Base-by-base conservation (phyloP, 177 flowering plant species). In the Tripterygium wilfordii region DNA sequence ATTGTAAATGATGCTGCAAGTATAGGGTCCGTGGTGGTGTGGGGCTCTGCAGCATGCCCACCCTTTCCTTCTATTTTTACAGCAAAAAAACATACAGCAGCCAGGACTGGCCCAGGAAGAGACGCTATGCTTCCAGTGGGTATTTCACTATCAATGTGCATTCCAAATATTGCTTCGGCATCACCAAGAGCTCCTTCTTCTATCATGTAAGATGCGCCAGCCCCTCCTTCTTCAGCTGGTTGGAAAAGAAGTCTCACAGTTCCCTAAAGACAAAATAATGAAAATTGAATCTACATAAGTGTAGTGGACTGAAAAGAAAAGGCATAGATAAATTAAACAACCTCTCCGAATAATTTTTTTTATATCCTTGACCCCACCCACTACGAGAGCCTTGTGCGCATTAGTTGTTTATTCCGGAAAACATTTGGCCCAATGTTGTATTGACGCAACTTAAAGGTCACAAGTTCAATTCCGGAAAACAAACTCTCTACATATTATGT, bases 191-290 rank as follows among this genome's bases (percentile, higher is more conserved):
- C 86, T 45, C 95, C 88, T 51, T 78, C 90, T 56, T 74, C 68
- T 39, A 86, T 74, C 91, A 89, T 82, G 56, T 76, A 57, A 48
- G 68, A 53, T 40, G 95, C 91, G 45, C 95, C 92, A 18, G 80
- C 83, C 42, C 88, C 86, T 23, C 86, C 88, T 62, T 89, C 97
- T 68, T 89, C 97, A 18, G 88, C 95, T 29, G 95, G 95, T 69
- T 89, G 97, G 62, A 89, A 89, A 52, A 89, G 60, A 48, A 89
- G 80, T 53, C 80, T 74, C 42, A 86, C 90, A 16, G 88, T 86
- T 53, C 95, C 97, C 88, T 87, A 54, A 37, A 21, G 46, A 10
- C 54, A 62, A 42, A 55, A 2, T 46, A 21, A 48, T 51, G 10
- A 32, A 18, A 47, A 29, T 30, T 12, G 28, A 26, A 3, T 3